Evolutionary conservation across 495 filamentous ascomycete genomes (phyloP), one percentile per base, ranked within the genome.

Genomic region (Darksidea phi): DNA sequence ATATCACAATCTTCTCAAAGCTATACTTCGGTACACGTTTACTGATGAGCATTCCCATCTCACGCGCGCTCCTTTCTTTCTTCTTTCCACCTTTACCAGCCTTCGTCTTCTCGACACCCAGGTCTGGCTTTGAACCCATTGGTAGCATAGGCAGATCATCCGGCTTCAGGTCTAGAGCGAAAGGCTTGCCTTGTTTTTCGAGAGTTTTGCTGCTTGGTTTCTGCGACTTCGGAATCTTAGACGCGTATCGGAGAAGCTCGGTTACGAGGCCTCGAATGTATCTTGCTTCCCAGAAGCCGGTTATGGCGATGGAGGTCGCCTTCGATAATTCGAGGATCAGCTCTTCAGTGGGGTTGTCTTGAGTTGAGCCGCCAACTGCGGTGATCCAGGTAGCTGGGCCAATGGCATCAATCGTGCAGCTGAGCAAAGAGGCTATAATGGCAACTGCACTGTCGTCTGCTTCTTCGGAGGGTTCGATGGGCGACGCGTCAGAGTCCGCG

Each of bases 381-480:
- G 95, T 76, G 51, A 96, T 82, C 88, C 89, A 97, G 26, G 90
- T 89, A 12, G 82, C 86, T 17, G 88, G 79, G 10, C 91, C 90
- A n/a, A 96, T 81, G 10, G 89, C 85, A 74, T 97, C 91, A 10
- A 96, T 78, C 41, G 88, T 85, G 63, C 86, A 84, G 67, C 82
- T 87, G 34, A 96, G 79, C 7, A 95, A 74, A 53, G 85, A 81
- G 28, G 81, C 79, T 56, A 90, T 83, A 41, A 72, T 59, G 36
- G 48, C 54, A n/a, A 80, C 68, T 10, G 72, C 67, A n/a, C 61
- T 57, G 46, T 76, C 68, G 13, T 56, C 78, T 64, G 82, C 72
- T 50, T 80, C 69, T 70, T 84, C 81, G 0, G 77, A 75, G 4
- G 81, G 21, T 12, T 59, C 52, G n/a, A 21, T 11, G n/a, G 15